A percentile compares a stretch with the other conserved stretches of the same genome.
Conservation (phyloP, 805 yeast species). For the Saccharomycopsis javanensis region DNA sequence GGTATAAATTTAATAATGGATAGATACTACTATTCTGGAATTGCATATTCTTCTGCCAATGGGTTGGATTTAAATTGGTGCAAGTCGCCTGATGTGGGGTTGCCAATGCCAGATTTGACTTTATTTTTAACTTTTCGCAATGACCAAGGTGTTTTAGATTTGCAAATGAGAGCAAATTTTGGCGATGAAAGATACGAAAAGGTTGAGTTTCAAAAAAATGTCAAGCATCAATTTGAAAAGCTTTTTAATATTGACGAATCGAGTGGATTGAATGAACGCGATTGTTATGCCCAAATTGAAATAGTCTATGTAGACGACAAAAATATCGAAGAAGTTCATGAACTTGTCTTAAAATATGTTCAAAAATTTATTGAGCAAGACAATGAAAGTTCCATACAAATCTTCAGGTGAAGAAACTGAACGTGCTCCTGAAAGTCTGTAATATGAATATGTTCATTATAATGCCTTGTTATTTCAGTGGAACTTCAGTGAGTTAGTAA, state of each 20-base stretch:
- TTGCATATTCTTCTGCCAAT: slow-evolving; percentile 87
- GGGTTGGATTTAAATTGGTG: slow-evolving; percentile 72
- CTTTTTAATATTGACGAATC: slow-evolving; percentile 27
- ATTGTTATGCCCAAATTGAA: slow-evolving; percentile 27
- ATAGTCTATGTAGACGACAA: slow-evolving; percentile 53
- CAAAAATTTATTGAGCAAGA: slow-evolving; percentile 3
- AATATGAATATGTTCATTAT: background rate
- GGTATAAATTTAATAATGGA: slow-evolving; percentile 68
- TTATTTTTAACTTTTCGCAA: slow-evolving; percentile 60
- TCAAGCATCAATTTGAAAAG: slow-evolving; percentile 46
- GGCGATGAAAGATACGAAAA: slow-evolving; percentile 93
- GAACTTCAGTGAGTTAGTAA: too few relatives aligned
- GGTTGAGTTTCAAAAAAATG: slow-evolving; percentile 61
- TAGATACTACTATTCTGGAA: slow-evolving; percentile 85
- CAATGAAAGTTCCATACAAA: slow-evolving; percentile 1
- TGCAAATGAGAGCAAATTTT: slow-evolving; percentile 58
- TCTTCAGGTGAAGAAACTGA: slow-evolving; percentile 1
- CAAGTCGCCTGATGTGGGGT: slow-evolving; percentile 65
- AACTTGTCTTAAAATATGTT: slow-evolving; percentile 32
- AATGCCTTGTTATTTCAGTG: background rate
- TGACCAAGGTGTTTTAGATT: slow-evolving; percentile 29
- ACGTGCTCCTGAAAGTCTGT: too few relatives aligned
- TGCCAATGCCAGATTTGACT: slow-evolving; percentile 80
- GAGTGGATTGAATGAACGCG: slow-evolving; percentile 8
- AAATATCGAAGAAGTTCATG: slow-evolving; percentile 45